Evolutionary conservation across 2,329 filamentous ascomycete genomes (phyloP), one percentile per base, ranked within the genome.

Genomic region (Penicillium vulpinum): DNA sequence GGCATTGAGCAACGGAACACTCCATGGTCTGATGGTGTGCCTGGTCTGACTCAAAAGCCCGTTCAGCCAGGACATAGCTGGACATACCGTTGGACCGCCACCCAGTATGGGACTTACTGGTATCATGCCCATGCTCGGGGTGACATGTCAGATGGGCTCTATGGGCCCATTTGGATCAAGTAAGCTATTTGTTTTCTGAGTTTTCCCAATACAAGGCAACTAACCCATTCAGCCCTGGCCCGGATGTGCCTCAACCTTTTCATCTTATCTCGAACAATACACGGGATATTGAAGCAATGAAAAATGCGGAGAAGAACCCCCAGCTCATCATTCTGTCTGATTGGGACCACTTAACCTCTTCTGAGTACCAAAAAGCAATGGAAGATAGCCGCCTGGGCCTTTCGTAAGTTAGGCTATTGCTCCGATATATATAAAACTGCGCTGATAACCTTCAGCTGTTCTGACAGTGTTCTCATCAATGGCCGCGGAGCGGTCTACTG

Each of bases 391-490:
- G 63, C n/a, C 31, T 65, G 3, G 58, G 66, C 33, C 47, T 70
- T n/a, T 62, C 65, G 62, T 67, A 58, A 15, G 61, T 39, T 5
- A 44, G 3, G 5, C 15, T 13, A 9, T 21, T 10, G 2, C 15
- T 29, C 10, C 15, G 9, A n/a, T 15, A 28, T 28, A n/a, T 6
- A 11, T 18, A 26, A 1, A 2, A 21, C 9, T 3, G 7, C 24
- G 10, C 31, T 57, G 22, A 57, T 41, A 35, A 11, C 10, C 77
- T 73, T 81, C 35, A 75, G 80, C 0, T 88, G 85, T 72, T 81
- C 84, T 62, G 85, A 86, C 61, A 81, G 83, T 0, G 73, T 88
- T 22, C 72, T 87, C 3, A 73, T 88, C 53, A 87, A 88, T 54
- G 85, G 85, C 22, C 82, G 83, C 61, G 85, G 85, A 3, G 75